These are phyloP conservation scores for Pseudozyma tsukubaensis DNA, from an alignment of 1,284 basidiomycete species.

Conservation along the genomic window DNA sequence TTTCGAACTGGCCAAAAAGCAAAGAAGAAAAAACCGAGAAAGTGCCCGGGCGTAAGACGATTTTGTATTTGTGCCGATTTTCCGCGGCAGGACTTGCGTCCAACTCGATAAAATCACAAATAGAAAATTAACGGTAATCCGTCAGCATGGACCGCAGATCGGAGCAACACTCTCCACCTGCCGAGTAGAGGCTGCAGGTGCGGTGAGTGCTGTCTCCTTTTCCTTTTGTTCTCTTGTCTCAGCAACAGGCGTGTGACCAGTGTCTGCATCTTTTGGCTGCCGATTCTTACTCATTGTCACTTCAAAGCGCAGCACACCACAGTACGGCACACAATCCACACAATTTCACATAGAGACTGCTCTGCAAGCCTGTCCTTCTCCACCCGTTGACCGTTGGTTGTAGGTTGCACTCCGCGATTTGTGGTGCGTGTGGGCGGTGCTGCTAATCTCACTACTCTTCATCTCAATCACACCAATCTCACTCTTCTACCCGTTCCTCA, in stretches of 20 bases:
- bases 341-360: not conserved
- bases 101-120: not conserved
- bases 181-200: not conserved
- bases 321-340: slow-evolving; percentile 3
- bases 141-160: not conserved
- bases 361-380: slow-evolving; percentile 18
- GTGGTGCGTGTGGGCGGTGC: slow-evolving; percentile 5
- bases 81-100: too few species aligned
- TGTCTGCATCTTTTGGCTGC: slow-evolving; percentile 2
- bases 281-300: not conserved
- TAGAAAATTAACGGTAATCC: not conserved
- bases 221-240: not conserved
- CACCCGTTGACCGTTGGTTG: slow-evolving; percentile 3
- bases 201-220: not conserved
- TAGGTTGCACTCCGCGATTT: slow-evolving; percentile 5
- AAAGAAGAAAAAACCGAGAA: too few species aligned
- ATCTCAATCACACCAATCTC: slow-evolving; percentile 11
- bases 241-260: slow-evolving; percentile 10
- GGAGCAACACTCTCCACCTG: slow-evolving; percentile 2
- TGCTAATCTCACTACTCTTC: slow-evolving; percentile 1
- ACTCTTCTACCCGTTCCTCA: not conserved
- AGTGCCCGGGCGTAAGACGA: too few species aligned
- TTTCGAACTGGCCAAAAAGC: too few species aligned
- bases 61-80: too few species aligned
- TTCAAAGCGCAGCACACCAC: slow-evolving; percentile 12